These are phyloP conservation scores for Calonectria crousiana DNA, from an alignment of 2,329 filamentous ascomycete genomes.

Conservation along the genomic window DNA sequence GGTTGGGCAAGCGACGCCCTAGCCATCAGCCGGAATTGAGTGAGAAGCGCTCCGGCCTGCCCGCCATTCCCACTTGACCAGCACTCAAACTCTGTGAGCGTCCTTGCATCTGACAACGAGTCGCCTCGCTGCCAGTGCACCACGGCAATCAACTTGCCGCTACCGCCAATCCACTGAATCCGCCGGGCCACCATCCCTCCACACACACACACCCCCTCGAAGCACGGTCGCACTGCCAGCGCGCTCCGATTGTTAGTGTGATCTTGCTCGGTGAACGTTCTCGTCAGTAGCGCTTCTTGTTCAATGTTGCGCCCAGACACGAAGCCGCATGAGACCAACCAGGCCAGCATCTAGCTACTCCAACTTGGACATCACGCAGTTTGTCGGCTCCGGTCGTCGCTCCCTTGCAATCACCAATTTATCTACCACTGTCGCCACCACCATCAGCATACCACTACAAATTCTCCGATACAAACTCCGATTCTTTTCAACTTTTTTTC, in stretches of 20 bases:
- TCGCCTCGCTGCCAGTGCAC: constrained; percentile 8
- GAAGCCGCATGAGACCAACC: constrained; percentile 41
- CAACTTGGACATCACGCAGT: constrained; percentile 28
- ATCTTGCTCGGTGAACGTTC: constrained; percentile 49
- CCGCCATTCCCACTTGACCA: constrained; percentile 16
- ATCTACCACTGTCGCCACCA: neutral
- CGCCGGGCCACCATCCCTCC: constrained; percentile 7
- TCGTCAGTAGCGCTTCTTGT: constrained; percentile 43
- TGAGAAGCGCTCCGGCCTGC: constrained; percentile 16
- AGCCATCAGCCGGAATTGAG: constrained; percentile 18
- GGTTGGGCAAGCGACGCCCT: constrained; percentile 15
- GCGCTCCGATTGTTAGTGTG: constrained; percentile 34
- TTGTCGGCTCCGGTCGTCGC: constrained; percentile 9
- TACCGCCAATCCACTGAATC: constrained; percentile 6
- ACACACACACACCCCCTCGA: constrained; percentile 26
- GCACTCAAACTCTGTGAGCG: constrained; percentile 16
- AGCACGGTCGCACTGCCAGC: constrained; percentile 16
- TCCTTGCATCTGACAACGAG: constrained; percentile 17
- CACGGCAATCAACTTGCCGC: constrained; percentile 5
- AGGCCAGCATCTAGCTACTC: constrained; percentile 44
- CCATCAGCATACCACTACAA: constrained; percentile 11
- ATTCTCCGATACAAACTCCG: constrained; percentile 27
- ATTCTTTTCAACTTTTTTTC: constrained; percentile 26
- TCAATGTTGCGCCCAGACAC: constrained; percentile 38
- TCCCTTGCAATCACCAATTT: constrained; percentile 19